phyloP scores from a whole-genome alignment of 371 early-diverging fungal species.

The Mucor irregularis region DNA sequence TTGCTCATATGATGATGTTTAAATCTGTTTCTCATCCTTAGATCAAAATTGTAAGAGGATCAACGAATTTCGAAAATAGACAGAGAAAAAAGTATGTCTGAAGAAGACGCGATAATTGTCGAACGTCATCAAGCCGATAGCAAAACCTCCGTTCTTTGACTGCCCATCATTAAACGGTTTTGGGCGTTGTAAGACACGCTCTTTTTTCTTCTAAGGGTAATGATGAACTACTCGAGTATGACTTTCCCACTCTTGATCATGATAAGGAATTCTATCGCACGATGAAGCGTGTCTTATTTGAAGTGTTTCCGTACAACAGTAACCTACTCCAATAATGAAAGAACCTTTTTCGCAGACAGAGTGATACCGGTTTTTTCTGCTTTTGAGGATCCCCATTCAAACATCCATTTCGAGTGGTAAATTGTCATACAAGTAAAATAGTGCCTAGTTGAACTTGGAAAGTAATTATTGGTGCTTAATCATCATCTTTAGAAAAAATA shows the following conservation, averaged over 20 bases:
- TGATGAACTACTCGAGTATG: slow-evolving; percentile 10
- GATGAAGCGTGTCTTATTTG: slow-evolving; percentile 12
- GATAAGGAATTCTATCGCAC: slow-evolving; percentile 7
- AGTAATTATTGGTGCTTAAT: slow-evolving; percentile 15
- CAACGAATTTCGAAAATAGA: slow-evolving; percentile 12
- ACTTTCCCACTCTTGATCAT: slow-evolving; percentile 12
- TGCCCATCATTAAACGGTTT: slow-evolving; percentile 6
- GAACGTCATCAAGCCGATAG: slow-evolving; percentile 10
- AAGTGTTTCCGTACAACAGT: slow-evolving; percentile 15
- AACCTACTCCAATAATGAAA: slow-evolving; percentile 14
- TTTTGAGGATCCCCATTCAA: slow-evolving; percentile 1
- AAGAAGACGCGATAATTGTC: slow-evolving; percentile 11
- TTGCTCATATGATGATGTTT: neutral
- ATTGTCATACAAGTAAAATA: slow-evolving; percentile 6
- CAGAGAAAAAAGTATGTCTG: slow-evolving; percentile 15
- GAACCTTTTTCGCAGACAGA: too few species aligned
- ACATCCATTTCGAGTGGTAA: too few species aligned
- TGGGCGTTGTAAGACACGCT: slow-evolving; percentile 9
- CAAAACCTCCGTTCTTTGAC: slow-evolving; percentile 2
- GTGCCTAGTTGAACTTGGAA: slow-evolving; percentile 11
- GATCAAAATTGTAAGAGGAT: neutral
- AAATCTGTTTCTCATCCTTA: neutral
- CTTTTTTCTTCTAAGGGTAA: slow-evolving; percentile 15
- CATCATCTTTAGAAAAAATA: too few species aligned
- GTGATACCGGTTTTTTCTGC: slow-evolving; percentile 5